Evolutionary conservation across 2,329 filamentous ascomycete genomes (phyloP).

Genomic region (Fusarium nematophilum): DNA sequence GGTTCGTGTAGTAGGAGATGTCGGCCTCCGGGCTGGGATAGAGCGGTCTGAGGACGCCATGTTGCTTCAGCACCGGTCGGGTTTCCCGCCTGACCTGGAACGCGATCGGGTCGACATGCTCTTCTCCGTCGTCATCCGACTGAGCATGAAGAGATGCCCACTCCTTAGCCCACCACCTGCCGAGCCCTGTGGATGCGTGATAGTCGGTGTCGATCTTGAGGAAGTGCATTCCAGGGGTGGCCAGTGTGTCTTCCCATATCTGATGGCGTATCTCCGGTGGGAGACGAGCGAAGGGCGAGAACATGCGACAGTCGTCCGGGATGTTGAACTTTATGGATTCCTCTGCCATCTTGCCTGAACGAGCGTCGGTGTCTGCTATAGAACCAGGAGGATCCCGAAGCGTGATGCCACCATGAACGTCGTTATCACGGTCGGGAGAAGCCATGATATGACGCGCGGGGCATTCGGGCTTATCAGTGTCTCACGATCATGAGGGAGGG

Average conservation of each 20-base stretch:
- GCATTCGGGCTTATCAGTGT: constrained; percentile 36
- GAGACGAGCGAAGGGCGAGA: constrained; percentile 47
- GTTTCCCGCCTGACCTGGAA: constrained; percentile 40
- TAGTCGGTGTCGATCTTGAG: constrained; percentile 44
- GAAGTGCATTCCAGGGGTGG: constrained; percentile 51
- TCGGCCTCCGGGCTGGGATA: constrained; percentile 46
- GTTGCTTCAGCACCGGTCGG: constrained; percentile 25
- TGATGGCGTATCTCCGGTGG: constrained; percentile 50
- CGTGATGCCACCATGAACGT: constrained; percentile 5
- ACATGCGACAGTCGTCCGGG: constrained; percentile 46
- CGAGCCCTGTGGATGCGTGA: constrained; percentile 14
- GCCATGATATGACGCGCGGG: constrained; percentile 36
- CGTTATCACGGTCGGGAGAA: constrained; percentile 19
- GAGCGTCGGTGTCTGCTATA: background rate
- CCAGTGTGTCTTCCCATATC: constrained; percentile 49
- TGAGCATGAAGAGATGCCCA: background rate
- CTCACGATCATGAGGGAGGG: constrained; percentile 33
- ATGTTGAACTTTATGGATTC: constrained; percentile 46
- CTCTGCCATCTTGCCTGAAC: background rate
- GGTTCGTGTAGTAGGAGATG: constrained; percentile 47
- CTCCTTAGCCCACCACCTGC: constrained; percentile 40
- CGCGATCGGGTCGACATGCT: constrained; percentile 37
- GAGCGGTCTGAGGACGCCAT: constrained; percentile 39
- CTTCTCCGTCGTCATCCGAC: constrained; percentile 26
- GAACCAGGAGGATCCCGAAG: background rate